Base-by-base conservation (phyloP, 805 yeast species). In the Starmera dryadoides region DNA sequence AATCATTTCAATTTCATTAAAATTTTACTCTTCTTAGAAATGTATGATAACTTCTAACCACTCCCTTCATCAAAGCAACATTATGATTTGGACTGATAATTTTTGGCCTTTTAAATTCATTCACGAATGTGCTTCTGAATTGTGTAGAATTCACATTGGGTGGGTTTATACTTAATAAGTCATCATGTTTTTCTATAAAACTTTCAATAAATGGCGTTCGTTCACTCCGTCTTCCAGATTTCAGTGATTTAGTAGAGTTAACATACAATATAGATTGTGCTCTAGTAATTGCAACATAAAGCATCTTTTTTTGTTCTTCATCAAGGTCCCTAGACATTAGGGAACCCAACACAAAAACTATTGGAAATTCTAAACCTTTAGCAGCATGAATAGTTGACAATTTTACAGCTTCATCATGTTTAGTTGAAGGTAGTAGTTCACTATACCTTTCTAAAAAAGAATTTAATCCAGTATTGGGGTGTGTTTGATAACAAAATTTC, bases 321-420 rank as follows among this genome's bases (percentile, higher is more conserved):
- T 39, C 30, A n/a, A 11, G 22, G 6, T 20, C 9, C 4, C 45
- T 44, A 16, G 34, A 19, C 22, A 37, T 52, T 11, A 43, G 33
- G 4, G 41, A 19, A 5, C 38, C 41, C 3, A 40, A 45, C 4
- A 81, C 47, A 55, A 82, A 81, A 2, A 80, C 86, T 11, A 81
- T 64, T 0, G 88, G 87, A 48, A 77, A 81, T 44, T 83, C 88
- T 4, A 81, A 55, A 0, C 93, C 91, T 48, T 84, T 84, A 1
- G 89, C 77, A 0, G 85, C 68, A 55, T 84, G 91, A 2, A 84
- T 73, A 0, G 91, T 84, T 0, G 87, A 77, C 1, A 82, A 47
- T 37, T 75, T 77, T 6, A 82, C 60, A 15, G 66, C 53, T 30
- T 56, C 43, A 42, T 60, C 43, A 38, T 52, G 33, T 45, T 55